Percentiles rank a stretch among this genome's conserved stretches.
phyloP scores from a whole-genome alignment of 2,329 filamentous ascomycete genomes.

The Monilinia laxa region DNA sequence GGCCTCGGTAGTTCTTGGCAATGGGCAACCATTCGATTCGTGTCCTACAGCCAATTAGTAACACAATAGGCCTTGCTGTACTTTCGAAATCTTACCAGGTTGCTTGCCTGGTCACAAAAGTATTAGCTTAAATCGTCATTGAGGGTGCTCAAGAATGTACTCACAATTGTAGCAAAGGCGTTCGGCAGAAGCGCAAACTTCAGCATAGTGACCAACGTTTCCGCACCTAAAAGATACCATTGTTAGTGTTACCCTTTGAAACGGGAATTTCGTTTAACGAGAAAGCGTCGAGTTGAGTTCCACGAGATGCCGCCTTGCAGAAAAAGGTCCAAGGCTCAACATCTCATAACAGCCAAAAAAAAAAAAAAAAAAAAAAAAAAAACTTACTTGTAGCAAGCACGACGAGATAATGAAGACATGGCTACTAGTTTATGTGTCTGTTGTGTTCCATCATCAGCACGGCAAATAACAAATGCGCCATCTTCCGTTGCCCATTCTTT shows the following conservation, averaged over 20 bases:
- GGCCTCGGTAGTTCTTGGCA: conserved; percentile 93
- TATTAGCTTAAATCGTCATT: conserved; percentile 19
- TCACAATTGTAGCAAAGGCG: conserved; percentile 99
- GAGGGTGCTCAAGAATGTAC: conserved; percentile 40
- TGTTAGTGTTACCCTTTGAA: conserved; percentile 18
- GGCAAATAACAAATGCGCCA: conserved; percentile 41
- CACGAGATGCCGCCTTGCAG: neutral
- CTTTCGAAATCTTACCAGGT: conserved; percentile 54
- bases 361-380: neutral
- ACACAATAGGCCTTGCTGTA: neutral
- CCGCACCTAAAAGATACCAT: conserved; percentile 49
- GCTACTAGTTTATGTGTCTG: conserved; percentile 40
- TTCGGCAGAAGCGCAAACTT: conserved; percentile 97
- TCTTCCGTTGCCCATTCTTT: conserved; percentile 38
- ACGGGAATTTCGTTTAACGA: neutral
- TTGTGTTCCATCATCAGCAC: conserved; percentile 42
- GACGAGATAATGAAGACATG: conserved; percentile 80
- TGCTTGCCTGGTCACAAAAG: conserved; percentile 63
- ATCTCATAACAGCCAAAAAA: neutral
- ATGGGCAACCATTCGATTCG: conserved; percentile 96
- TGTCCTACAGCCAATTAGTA: conserved; percentile 57
- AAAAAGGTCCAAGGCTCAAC: neutral
- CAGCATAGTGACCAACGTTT: conserved; percentile 76
- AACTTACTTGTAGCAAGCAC: conserved; percentile 61
- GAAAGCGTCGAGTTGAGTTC: neutral